Evolutionary conservation across 1,284 basidiomycete genomes (phyloP).

Genomic region (Porogramme epimiltina): DNA sequence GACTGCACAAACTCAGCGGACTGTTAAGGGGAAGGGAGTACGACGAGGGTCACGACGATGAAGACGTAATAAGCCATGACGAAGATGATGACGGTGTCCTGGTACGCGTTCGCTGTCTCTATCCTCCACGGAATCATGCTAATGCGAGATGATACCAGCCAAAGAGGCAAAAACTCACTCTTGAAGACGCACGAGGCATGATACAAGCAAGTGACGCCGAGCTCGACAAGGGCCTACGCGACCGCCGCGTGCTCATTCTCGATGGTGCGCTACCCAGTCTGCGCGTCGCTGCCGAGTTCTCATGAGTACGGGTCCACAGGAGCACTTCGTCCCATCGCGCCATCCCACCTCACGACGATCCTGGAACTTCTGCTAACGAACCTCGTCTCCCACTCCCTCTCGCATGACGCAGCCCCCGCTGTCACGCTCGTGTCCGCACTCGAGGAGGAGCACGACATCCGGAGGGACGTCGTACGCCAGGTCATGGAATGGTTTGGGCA

Average conservation of each 20-base stretch:
- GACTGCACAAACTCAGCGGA: constrained; percentile 64
- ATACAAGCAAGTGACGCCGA: constrained; percentile 83
- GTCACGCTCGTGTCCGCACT: constrained; percentile 59
- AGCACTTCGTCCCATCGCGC: constrained; percentile 69
- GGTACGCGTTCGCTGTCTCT: constrained; percentile 17
- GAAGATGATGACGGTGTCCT: constrained; percentile 31
- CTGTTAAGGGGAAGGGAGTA: constrained; percentile 71
- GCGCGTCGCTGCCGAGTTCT: too few species aligned
- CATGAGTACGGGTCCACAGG: constrained; percentile 39
- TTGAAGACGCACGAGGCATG: constrained; percentile 59
- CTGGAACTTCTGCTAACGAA: constrained; percentile 74
- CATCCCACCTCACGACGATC: constrained; percentile 64
- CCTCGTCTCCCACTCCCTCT: constrained; percentile 60
- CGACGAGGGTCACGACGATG: constrained; percentile 54
- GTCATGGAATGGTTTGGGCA: constrained; percentile 82
- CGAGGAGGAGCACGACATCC: constrained; percentile 75
- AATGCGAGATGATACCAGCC: constrained; percentile 14
- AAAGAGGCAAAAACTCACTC: constrained; percentile 46
- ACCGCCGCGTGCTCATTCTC: constrained; percentile 71
- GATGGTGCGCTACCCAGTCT: constrained; percentile 48
- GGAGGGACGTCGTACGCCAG: constrained; percentile 59
- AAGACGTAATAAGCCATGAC: constrained; percentile 39
- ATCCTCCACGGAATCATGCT: not conserved
- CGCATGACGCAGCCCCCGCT: constrained; percentile 49
- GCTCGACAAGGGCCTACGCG: constrained; percentile 60